Evolutionary conservation across 2,329 filamentous ascomycete genomes (phyloP).

Genomic region (Cordyceps javanica): DNA sequence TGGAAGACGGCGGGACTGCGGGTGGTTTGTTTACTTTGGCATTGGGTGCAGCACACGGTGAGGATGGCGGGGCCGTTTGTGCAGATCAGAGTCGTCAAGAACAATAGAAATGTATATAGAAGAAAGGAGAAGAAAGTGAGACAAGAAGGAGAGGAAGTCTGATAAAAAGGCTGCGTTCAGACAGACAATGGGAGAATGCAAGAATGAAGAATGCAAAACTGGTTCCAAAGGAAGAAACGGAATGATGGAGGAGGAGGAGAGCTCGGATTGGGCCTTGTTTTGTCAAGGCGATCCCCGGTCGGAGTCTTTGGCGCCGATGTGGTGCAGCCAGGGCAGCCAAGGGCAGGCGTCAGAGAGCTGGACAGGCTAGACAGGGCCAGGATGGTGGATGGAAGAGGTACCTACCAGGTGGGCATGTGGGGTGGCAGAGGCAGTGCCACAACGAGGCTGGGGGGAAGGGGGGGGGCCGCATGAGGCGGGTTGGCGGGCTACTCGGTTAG

Average conservation of each 20-base stretch:
- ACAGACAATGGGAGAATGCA: neutral
- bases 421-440: slow-evolving; percentile 4
- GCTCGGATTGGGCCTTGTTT: slow-evolving; percentile 8
- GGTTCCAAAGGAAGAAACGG: neutral
- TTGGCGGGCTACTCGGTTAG: no score
- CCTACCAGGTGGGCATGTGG: no score
- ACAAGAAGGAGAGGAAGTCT: neutral
- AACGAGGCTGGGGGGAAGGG: neutral
- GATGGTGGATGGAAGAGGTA: no score
- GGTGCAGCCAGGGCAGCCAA: neutral
- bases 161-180: neutral
- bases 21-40: slow-evolving; percentile 13
- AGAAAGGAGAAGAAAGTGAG: neutral
- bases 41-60: slow-evolving; percentile 1
- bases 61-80: slow-evolving; percentile 3
- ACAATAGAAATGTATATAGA: neutral
- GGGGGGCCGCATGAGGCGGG: neutral
- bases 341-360: no score
- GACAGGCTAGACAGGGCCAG: no score
- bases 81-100: neutral
- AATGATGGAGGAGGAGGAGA: slow-evolving; percentile 1
- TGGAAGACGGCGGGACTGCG: neutral
- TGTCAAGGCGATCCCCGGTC: neutral
- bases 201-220: slow-evolving; percentile 1
- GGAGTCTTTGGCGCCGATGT: slow-evolving; percentile 6